These are phyloP conservation scores for Rhytidhysteron rufulum DNA, from an alignment of 2,329 filamentous ascomycete genomes.

Conservation along the genomic window DNA sequence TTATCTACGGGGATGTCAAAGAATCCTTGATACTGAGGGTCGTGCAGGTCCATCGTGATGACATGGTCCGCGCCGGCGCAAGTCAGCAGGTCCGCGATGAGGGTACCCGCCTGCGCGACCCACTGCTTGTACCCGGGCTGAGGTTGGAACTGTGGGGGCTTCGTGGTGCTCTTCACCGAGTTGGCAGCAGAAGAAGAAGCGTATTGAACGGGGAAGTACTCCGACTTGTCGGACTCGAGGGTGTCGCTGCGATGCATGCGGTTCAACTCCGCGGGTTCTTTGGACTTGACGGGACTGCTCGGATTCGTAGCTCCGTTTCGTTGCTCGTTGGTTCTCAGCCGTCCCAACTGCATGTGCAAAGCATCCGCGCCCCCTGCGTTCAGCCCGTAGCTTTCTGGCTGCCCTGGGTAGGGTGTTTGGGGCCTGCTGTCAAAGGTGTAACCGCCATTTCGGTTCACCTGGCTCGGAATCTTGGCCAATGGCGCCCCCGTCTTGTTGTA, in stretches of 20 bases:
- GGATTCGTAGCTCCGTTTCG: constrained; percentile 38
- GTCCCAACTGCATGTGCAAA: constrained; percentile 70
- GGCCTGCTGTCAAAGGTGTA: constrained; percentile 92
- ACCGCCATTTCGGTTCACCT: constrained; percentile 43
- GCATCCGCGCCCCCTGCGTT: constrained; percentile 65
- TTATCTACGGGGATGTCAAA: constrained; percentile 99
- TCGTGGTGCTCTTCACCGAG: constrained; percentile 50
- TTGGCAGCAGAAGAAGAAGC: constrained; percentile 45
- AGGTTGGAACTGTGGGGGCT: constrained; percentile 63
- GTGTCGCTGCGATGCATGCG: constrained; percentile 27
- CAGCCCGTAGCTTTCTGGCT: constrained; percentile 62
- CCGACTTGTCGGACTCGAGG: constrained; percentile 22
- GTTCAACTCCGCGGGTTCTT: constrained; percentile 10
- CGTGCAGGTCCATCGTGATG: constrained; percentile 96
- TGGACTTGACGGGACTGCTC: constrained; percentile 23
- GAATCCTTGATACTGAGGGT: constrained; percentile 96
- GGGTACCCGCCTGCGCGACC: constrained; percentile 94
- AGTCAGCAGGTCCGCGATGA: constrained; percentile 90
- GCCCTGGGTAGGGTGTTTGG: constrained; percentile 72
- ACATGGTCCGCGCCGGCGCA: constrained; percentile 95
- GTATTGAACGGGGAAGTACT: constrained; percentile 8
- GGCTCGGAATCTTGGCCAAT: constrained; percentile 62
- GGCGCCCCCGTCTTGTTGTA: constrained; percentile 96
- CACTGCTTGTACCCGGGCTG: constrained; percentile 97
- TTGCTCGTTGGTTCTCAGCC: constrained; percentile 59